Evolutionary conservation across 1,139 yeast species (phyloP), one percentile per base, ranked within the genome.

Genomic region (Hanseniaspora uvarum): DNA sequence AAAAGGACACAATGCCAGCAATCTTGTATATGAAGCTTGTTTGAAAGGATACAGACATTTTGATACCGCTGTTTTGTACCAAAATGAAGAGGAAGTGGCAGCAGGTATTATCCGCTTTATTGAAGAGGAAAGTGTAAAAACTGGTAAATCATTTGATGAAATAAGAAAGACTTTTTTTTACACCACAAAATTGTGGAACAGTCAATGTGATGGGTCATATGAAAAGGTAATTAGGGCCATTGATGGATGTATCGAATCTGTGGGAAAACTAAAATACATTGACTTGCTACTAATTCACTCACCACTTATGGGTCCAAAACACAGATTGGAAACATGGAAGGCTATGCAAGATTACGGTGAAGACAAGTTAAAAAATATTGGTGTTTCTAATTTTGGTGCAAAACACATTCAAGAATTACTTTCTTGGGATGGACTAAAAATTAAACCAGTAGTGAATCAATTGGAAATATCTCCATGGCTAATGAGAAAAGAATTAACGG

Each of bases 391-490:
- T 62, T 83, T 77, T 63, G 87, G 87, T 24, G 64, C 65, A n/a
- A 72, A 72, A 31, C 88, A 83, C 62, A 62, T 83, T 16, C 70
- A 78, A 58, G 84, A 83, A 65, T 69, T 83, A 34, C 64, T 79
- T 30, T 59, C 63, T 11, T 80, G 83, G 81, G 68, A 72, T 0
- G 76, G 71, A 1, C 67, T 81, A 56, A 75, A 69, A 59, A 63
- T 74, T 56, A 72, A 70, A 56, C 92, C 89, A 0, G 81, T 84
- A 33, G 77, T 79, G 11, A 78, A 82, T 61, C 84, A 81, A 64
- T 76, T 83, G 58, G 89, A 83, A 65, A 76, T 83, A 18, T 80
- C 85, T 58, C 92, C 89, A 0, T 83, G 88, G 87, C 72, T 81
- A 55, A 81, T 80, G 85, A 72, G 87, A 60, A 70, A 72, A 40